Percentiles rank a stretch among this genome's conserved stretches.
Conservation (phyloP, 2,329 filamentous ascomycete species). For the Monosporascus sp. region DNA sequence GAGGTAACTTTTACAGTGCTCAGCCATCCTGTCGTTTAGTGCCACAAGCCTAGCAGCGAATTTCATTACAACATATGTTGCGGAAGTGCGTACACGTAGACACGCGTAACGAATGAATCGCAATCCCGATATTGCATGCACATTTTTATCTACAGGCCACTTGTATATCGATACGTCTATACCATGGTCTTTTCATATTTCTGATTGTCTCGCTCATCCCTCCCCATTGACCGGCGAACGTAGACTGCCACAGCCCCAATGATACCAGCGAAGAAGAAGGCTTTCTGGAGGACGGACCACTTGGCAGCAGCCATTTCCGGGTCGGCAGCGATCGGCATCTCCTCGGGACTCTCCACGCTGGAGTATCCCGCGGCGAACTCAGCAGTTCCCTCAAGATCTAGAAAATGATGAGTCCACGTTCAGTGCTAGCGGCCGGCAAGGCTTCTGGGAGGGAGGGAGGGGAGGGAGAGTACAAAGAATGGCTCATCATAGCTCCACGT, state of each 20-base stretch:
- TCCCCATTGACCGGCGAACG: slow-evolving; percentile 36
- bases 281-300: slow-evolving; percentile 45
- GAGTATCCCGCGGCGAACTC: slow-evolving; percentile 33
- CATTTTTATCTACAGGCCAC: slow-evolving; percentile 4
- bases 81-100: not conserved
- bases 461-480: slow-evolving; percentile 22
- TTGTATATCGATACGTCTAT: slow-evolving; percentile 21
- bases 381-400: slow-evolving; percentile 31
- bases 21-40: too few species aligned
- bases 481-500: slow-evolving; percentile 72
- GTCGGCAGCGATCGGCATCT: slow-evolving; percentile 16
- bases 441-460: slow-evolving; percentile 8
- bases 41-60: too few species aligned
- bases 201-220: slow-evolving; percentile 23
- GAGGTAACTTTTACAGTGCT: too few species aligned
- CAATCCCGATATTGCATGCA: not conserved
- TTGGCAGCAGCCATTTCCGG: slow-evolving; percentile 26
- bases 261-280: slow-evolving; percentile 45
- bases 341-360: slow-evolving; percentile 22
- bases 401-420: slow-evolving; percentile 4
- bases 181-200: slow-evolving; percentile 42
- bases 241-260: slow-evolving; percentile 41
- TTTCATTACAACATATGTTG: too few species aligned
- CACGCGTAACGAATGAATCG: not conserved
- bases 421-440: slow-evolving; percentile 7